Base-by-base conservation (phyloP, 2,329 filamentous ascomycete genomes). In the Thelonectria discophora region DNA sequence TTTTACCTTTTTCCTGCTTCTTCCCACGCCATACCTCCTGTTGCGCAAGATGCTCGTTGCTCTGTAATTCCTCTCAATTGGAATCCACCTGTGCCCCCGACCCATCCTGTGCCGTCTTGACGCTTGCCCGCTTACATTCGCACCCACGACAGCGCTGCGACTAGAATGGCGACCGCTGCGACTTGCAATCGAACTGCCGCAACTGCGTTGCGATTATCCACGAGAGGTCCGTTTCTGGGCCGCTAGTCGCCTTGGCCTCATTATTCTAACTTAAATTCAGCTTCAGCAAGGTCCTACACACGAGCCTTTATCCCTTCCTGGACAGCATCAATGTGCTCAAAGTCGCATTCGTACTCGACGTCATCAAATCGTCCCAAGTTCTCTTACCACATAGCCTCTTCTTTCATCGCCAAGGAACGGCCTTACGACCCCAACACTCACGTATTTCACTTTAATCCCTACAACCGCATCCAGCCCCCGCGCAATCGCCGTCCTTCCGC, bases 351-450 rank as follows among this genome's bases (percentile, higher is more conserved):
- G 37, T 68, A 73, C 53, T 69, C 72, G 45, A 64, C 70, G 45
- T 62, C 73, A n/a, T 39, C 66, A 17, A 60, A 69, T 50, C 37
- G 70, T 48, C 66, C 77, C 18, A 73, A 69, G 50, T 86, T 92
- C 72, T 86, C 85, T 54, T 93, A 92, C 75, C 84, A 90, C 66
- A 84, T 92, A 61, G 89, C 90, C 30, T 90, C 90, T 6, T 91
- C 91, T 5, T 93, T 90, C 72, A 90, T 89, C 50, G 90, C 86
- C 60, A 94, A 94, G 76, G 86, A 88, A 68, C 84, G 83, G 46
- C 83, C 82, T 32, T 93, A 88, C 79, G 84, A 90, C 65, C 87
- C 90, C 12, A 79, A 84, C n/a, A 83, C 82, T 49, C 88, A 93
- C 77, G 81, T 90, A 58, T 91, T 90, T 76, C 87, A 89, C 73